Percentiles rank a stretch among this genome's conserved stretches.
phyloP scores from a whole-genome alignment of 1,284 basidiomycete species.

The Microbotryum violaceum region DNA sequence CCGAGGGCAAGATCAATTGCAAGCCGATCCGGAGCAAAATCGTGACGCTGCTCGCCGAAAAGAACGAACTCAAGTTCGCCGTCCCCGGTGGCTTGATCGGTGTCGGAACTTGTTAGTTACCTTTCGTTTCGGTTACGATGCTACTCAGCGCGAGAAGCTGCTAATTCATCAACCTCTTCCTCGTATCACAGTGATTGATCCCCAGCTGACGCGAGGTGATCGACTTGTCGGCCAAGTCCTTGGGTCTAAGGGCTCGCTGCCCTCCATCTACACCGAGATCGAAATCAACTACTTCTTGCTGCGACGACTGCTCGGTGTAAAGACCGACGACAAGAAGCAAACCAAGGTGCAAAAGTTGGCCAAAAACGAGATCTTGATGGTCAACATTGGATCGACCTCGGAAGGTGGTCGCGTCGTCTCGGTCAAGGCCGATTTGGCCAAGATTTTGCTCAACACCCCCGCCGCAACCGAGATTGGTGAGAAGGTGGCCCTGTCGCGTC shows the following conservation, averaged over 20 bases:
- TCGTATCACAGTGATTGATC: slow-evolving; percentile 42
- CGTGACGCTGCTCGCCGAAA: slow-evolving; percentile 86
- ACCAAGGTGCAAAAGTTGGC: slow-evolving; percentile 81
- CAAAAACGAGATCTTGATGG: slow-evolving; percentile 78
- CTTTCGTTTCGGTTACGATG: not conserved
- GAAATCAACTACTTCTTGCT: slow-evolving; percentile 89
- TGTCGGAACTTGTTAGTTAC: slow-evolving; percentile 69
- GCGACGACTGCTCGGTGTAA: slow-evolving; percentile 91
- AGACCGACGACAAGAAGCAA: slow-evolving; percentile 96
- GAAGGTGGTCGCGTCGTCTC: slow-evolving; percentile 84
- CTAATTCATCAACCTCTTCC: not conserved
- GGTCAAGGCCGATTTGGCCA: slow-evolving; percentile 79
- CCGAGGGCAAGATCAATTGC: slow-evolving; percentile 80
- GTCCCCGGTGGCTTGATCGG: slow-evolving; percentile 97
- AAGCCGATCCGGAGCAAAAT: slow-evolving; percentile 89
- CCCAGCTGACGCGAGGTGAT: slow-evolving; percentile 93
- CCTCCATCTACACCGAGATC: slow-evolving; percentile 83
- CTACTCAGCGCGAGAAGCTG: not conserved
- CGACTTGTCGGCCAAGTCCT: slow-evolving; percentile 93
- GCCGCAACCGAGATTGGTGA: slow-evolving; percentile 91
- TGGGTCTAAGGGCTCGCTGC: slow-evolving; percentile 85
- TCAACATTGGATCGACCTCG: slow-evolving; percentile 57
- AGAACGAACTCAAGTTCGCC: slow-evolving; percentile 87
- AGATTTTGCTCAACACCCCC: slow-evolving; percentile 82
- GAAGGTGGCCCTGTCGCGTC: slow-evolving; percentile 83